phyloP scores from a whole-genome alignment of 1,284 basidiomycete species.

The Puccinia hordei region DNA sequence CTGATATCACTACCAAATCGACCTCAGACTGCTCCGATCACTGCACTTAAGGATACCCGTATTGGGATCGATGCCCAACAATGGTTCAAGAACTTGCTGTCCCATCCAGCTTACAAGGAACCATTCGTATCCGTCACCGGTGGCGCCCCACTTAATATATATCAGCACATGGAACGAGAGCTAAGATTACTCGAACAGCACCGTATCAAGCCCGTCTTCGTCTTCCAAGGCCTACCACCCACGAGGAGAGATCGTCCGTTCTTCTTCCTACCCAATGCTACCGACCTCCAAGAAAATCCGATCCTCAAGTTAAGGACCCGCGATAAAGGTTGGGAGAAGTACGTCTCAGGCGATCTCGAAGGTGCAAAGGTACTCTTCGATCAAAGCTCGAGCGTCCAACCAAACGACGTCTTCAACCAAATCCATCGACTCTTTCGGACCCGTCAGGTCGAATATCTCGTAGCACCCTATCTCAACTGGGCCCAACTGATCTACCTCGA shows the following conservation, averaged over 20 bases:
- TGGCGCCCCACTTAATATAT: slow-evolving; percentile 68
- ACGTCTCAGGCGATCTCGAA: slow-evolving; percentile 50
- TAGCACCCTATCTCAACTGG: slow-evolving; percentile 91
- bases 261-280: slow-evolving; percentile 48
- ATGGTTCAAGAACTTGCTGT: slow-evolving; percentile 80
- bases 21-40: slow-evolving; percentile 74
- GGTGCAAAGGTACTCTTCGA: slow-evolving; percentile 47
- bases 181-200: slow-evolving; percentile 84
- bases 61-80: slow-evolving; percentile 94
- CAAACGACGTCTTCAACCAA: slow-evolving; percentile 80
- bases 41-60: slow-evolving; percentile 82
- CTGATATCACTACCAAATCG: no score
- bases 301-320: slow-evolving; percentile 49
- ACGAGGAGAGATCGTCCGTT: slow-evolving; percentile 49
- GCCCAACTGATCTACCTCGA: slow-evolving; percentile 95
- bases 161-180: slow-evolving; percentile 79
- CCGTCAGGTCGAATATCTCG: slow-evolving; percentile 90
- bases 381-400: slow-evolving; percentile 46
- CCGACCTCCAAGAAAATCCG: slow-evolving; percentile 45
- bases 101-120: slow-evolving; percentile 74
- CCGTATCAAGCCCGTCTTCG: slow-evolving; percentile 94
- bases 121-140: slow-evolving; percentile 91
- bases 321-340: slow-evolving; percentile 51
- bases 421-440: slow-evolving; percentile 90
- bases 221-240: slow-evolving; percentile 79